These are phyloP conservation scores for Kluyveromyces aestuarii DNA, from an alignment of 805 yeast genomes.

Conservation along the genomic window DNA sequence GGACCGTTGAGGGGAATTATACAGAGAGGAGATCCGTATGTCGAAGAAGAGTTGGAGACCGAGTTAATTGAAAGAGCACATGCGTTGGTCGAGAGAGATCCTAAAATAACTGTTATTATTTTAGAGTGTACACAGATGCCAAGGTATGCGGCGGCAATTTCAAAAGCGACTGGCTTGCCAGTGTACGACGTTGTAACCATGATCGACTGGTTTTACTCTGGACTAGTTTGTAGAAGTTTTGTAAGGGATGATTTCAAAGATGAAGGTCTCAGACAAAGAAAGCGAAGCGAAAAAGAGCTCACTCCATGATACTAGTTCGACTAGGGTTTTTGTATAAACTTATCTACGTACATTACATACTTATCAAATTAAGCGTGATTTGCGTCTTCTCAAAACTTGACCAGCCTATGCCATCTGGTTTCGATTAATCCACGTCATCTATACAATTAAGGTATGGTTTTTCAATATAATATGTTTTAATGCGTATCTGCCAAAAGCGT, in stretches of 20 bases:
- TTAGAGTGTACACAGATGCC: conserved; percentile 32
- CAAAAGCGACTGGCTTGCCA: conserved; percentile 20
- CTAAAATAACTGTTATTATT: conserved; percentile 23
- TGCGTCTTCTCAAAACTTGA: no score
- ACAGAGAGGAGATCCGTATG: conserved; percentile 18
- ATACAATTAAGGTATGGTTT: no score
- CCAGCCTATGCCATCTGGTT: no score
- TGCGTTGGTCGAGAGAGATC: conserved; percentile 13
- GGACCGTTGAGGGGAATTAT: conserved; percentile 23
- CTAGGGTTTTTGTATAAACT: no score
- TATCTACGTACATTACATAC: no score
- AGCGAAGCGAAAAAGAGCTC: conserved; percentile 20
- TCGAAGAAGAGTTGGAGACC: conserved; percentile 17
- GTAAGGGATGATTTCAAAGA: conserved; percentile 14
- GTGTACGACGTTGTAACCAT: conserved; percentile 28
- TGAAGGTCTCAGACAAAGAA: conserved; percentile 18
- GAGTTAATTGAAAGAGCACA: conserved; percentile 21
- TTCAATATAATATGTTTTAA: no score
- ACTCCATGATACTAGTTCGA: neutral
- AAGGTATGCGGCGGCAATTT: conserved; percentile 26
- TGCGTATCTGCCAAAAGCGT: no score
- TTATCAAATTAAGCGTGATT: no score
- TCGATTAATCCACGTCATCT: no score
- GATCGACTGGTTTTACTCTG: conserved; percentile 28
- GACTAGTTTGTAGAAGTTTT: conserved; percentile 15